Conservation (phyloP, 2,329 filamentous ascomycete genomes). For the Aspergillus neoniger region DNA sequence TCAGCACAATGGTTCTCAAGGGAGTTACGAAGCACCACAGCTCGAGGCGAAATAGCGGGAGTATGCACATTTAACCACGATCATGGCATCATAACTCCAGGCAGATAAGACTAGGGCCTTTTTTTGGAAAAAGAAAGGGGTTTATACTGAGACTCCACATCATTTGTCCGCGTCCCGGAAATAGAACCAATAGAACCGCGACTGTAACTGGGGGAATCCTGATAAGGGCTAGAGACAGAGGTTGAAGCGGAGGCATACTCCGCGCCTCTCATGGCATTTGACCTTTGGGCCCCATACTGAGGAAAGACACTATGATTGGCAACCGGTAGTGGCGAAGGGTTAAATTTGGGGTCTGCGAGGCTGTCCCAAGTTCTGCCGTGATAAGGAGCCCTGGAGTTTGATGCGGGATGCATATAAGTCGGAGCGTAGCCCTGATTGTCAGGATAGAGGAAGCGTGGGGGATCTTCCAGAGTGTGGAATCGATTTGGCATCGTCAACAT, state of each 20-base stretch:
- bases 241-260: slow-evolving; percentile 20
- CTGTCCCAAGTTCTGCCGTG: slow-evolving; percentile 21
- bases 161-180: slow-evolving; percentile 26
- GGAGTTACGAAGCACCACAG: neutral
- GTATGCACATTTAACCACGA: neutral
- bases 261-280: slow-evolving; percentile 14
- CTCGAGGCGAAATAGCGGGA: neutral
- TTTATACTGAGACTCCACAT: slow-evolving; percentile 38
- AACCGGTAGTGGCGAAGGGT: slow-evolving; percentile 23
- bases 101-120: neutral
- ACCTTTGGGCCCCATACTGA: slow-evolving; percentile 23
- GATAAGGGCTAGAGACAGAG: slow-evolving; percentile 19
- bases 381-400: slow-evolving; percentile 19
- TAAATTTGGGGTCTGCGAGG: slow-evolving; percentile 26
- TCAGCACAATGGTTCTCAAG: slow-evolving; percentile 20
- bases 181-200: slow-evolving; percentile 26
- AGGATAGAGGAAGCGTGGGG: slow-evolving; percentile 26
- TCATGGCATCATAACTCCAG: neutral
- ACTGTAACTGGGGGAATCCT: slow-evolving; percentile 26
- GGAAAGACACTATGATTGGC: slow-evolving; percentile 21
- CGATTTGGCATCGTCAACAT: slow-evolving; percentile 20
- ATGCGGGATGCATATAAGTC: slow-evolving; percentile 14
- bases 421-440: slow-evolving; percentile 23
- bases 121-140: slow-evolving; percentile 13
- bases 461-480: slow-evolving; percentile 24